phyloP scores from a whole-genome alignment of 169 alveolate genomes.

The Cryptosporidium andersoni region DNA sequence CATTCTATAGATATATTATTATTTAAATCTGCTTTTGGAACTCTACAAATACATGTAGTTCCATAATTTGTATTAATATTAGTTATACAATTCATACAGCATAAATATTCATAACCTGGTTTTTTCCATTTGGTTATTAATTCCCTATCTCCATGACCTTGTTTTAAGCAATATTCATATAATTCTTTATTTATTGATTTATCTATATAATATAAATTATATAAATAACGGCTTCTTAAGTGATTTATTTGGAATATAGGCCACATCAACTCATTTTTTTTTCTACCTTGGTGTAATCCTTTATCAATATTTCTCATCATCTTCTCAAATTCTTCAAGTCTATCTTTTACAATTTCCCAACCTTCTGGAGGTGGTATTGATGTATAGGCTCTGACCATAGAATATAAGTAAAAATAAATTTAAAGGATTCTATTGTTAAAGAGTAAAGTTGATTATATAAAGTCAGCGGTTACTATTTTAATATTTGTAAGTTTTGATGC shows the following conservation, averaged over 20 bases:
- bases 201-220: conserved; percentile 90
- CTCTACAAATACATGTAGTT: conserved; percentile 98
- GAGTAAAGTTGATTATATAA: too few relatives aligned
- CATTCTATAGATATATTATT: conserved; percentile 93
- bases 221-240: conserved; percentile 93
- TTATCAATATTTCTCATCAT: conserved; percentile 95
- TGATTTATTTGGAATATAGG: conserved; percentile 96
- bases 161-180: conserved; percentile 94
- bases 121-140: conserved; percentile 99
- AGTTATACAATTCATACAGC: conserved; percentile 95
- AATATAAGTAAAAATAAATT: too few relatives aligned
- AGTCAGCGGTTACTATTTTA: too few relatives aligned
- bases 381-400: conserved; percentile 80
- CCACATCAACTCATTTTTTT: conserved; percentile 96
- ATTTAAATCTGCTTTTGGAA: conserved; percentile 93
- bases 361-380: conserved; percentile 89
- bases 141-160: conserved; percentile 95
- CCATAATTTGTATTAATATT: conserved; percentile 91
- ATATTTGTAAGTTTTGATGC: too few relatives aligned
- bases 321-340: conserved; percentile 89
- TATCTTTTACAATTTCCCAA: conserved; percentile 93
- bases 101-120: conserved; percentile 96
- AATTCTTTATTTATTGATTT: conserved; percentile 94
- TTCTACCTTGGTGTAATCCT: conserved; percentile 92
- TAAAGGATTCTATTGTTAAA: too few relatives aligned